Conservation (phyloP, 768 basidiomycete species). For the Termitomyces sp. region DNA sequence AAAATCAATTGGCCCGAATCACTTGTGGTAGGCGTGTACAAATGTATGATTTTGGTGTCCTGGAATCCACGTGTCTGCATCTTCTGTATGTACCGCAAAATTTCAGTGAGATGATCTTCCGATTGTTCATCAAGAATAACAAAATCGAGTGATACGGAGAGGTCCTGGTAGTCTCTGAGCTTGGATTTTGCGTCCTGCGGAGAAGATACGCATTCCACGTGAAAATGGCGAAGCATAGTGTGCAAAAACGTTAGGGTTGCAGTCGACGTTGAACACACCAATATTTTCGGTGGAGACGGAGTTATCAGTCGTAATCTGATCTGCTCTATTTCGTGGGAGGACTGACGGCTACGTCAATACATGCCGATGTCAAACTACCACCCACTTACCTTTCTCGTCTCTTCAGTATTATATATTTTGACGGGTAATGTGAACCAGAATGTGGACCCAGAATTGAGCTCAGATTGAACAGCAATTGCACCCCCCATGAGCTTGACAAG, state of each 20-base stretch:
- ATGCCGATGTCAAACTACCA: neutral
- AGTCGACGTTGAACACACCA: constrained; percentile 55
- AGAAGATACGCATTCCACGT: constrained; percentile 35
- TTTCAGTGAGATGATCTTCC: constrained; percentile 49
- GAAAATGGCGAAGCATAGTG: constrained; percentile 53
- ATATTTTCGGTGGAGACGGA: constrained; percentile 39
- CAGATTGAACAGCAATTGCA: constrained; percentile 63
- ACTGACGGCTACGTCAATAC: constrained; percentile 25
- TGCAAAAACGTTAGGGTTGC: constrained; percentile 51
- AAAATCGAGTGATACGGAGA: constrained; percentile 46
- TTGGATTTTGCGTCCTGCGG: constrained; percentile 40
- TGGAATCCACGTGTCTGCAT: constrained; percentile 29
- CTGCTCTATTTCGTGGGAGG: constrained; percentile 37
- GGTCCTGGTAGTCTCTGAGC: constrained; percentile 26
- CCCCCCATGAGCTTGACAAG: constrained; percentile 75
- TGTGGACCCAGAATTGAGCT: constrained; percentile 55
- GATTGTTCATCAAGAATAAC: constrained; percentile 64
- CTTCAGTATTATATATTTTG: constrained; percentile 47
- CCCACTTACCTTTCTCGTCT: constrained; percentile 45
- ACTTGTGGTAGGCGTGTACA: constrained; percentile 68
- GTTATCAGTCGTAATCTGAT: constrained; percentile 42
- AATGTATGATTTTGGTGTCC: constrained; percentile 62
- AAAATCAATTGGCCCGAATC: constrained; percentile 47
- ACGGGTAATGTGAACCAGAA: constrained; percentile 77
- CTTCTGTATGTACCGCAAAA: constrained; percentile 44